Base-by-base conservation (phyloP, 2,329 filamentous ascomycete genomes). In the Fusarium sambucinum region DNA sequence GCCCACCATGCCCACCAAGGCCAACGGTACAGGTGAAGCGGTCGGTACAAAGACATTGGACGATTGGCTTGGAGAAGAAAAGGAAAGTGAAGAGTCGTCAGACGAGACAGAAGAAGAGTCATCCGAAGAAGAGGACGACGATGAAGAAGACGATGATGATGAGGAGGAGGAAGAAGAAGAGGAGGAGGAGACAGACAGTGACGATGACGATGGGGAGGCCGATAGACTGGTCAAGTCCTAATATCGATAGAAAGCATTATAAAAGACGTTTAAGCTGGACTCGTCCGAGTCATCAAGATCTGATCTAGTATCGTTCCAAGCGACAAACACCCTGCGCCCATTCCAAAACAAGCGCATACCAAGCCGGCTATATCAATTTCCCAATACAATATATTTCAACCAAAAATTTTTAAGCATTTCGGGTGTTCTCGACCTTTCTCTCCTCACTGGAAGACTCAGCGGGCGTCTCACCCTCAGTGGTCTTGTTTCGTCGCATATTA, bases 1-100 rank as follows among this genome's bases (percentile, higher is more conserved):
- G n/a, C n/a, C n/a, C n/a, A 69, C 70, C 21, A 79, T 78, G 21
- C 79, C 79, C 11, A 79, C 76, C 38, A 86, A 81, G 72, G 78
- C 80, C 16, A 89, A 89, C 74, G 87, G 82, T 1, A 68, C 80
- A 16, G 79, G 80, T 7, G 89, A 89, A 48, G 83, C 79, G 13
- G 77, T 84, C 2, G 85, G 85, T 52, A 88, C 88, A 40, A 97
- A 97, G 85, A 93, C 90, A 21, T 81, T 99, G 66, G 94, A 98
- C 81, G 93, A 97, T 77, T 98, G 96, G 94, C 83, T 98, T 58
- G 93, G 90, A 6, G 92, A 93, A 74, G 89, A 88, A 17, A 84
- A 83, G 29, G 85, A 84, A n/a, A 87, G 84, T 3, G 86, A 86
- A 13, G 83, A 84, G 12, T 84, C 86, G 25, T 84, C 83, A 3